A percentile compares a stretch with the other conserved stretches of the same genome.
Conservation (phyloP, 345 rosid genomes). For the Lagerstroemia speciosa region DNA sequence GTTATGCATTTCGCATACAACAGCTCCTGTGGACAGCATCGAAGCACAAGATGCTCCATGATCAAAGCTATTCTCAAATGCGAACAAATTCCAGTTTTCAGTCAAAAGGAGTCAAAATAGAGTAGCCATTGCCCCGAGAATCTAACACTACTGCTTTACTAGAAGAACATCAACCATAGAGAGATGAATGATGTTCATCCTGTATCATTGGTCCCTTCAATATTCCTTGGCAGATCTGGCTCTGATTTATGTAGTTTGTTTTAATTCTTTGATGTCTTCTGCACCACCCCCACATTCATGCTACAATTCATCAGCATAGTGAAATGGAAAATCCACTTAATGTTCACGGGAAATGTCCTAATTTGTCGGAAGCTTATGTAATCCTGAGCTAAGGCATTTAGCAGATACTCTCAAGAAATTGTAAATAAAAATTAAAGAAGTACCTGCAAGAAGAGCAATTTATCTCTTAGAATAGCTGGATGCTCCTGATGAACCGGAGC, state of each 20-base stretch:
- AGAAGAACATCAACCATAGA: not conserved
- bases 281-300: not conserved
- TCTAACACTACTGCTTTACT: not conserved
- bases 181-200: not conserved
- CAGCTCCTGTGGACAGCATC: conserved; percentile 33
- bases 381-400: not conserved
- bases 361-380: not conserved
- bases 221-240: not conserved
- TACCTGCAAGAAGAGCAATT: conserved; percentile 69
- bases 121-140: not conserved
- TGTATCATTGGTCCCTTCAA: not conserved
- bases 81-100: not conserved
- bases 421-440: not conserved
- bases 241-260: not conserved
- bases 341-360: not conserved
- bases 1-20: conserved; percentile 64
- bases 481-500: conserved; percentile 48
- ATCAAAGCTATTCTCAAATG: not conserved
- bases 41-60: not conserved
- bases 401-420: not conserved
- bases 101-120: not conserved
- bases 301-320: not conserved
- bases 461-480: conserved; percentile 43
- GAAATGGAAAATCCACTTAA: not conserved
- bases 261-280: not conserved